Evolutionary conservation across 768 basidiomycete genomes (phyloP).

Genomic region (Heimioporus sp.): DNA sequence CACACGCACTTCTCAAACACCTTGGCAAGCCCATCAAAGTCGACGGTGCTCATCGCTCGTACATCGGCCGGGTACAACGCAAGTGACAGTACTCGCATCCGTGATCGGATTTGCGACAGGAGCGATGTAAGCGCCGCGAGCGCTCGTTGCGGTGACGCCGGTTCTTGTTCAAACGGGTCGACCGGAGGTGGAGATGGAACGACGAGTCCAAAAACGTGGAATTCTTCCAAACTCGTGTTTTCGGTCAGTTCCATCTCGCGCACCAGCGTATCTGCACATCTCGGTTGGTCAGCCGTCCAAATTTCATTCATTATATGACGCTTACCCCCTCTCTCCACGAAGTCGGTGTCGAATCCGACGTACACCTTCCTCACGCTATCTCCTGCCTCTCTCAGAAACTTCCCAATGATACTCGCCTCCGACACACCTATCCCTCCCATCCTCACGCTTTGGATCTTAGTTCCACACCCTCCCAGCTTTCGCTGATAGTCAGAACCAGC

Average conservation of each 20-base stretch:
- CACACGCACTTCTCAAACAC: constrained; percentile 24
- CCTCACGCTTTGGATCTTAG: constrained; percentile 21
- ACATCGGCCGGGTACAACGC: constrained; percentile 32
- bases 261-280: constrained; percentile 21
- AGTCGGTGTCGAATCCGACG: constrained; percentile 31
- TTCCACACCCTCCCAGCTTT: constrained; percentile 3
- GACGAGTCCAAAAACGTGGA: constrained; percentile 33
- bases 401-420: constrained; percentile 26
- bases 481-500: constrained; percentile 14
- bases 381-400: constrained; percentile 23
- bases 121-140: constrained; percentile 26
- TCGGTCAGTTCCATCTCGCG: constrained; percentile 25
- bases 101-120: constrained; percentile 25
- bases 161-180: constrained; percentile 20
- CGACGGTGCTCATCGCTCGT: constrained; percentile 25
- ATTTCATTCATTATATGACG: not conserved
- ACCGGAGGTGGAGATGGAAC: constrained; percentile 28
- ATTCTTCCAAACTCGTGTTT: constrained; percentile 25
- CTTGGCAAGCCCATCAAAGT: constrained; percentile 27
- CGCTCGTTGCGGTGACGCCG: constrained; percentile 6
- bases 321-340: constrained; percentile 30
- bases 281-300: constrained; percentile 7
- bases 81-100: constrained; percentile 30
- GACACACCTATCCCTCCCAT: constrained; percentile 26
- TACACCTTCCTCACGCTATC: constrained; percentile 22